Conservation (phyloP, 441 rosid species). For the Erodium moschatum region DNA sequence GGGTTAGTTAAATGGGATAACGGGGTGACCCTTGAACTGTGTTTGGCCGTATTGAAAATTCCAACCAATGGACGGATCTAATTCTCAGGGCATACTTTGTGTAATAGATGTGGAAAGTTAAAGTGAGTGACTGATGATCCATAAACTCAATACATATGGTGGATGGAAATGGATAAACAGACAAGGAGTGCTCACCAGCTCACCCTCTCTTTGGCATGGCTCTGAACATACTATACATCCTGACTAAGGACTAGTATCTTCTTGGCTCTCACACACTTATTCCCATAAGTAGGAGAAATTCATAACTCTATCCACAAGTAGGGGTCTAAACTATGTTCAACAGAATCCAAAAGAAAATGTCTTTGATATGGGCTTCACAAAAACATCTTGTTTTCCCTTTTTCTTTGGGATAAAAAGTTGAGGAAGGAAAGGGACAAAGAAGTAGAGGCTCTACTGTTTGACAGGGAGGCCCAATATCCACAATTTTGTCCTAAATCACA, state of each 20-base stretch:
- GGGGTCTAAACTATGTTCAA: background rate
- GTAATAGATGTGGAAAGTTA: background rate
- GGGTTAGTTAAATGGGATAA: background rate
- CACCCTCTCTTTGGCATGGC: background rate
- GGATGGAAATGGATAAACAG: too few relatives aligned
- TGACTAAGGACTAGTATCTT: background rate
- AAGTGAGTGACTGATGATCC: background rate
- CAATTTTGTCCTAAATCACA: background rate
- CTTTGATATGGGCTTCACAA: background rate
- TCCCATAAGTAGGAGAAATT: background rate
- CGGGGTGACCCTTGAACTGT: background rate
- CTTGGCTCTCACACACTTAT: background rate
- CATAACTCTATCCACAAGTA: background rate
- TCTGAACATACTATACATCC: background rate
- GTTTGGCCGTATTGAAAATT: background rate
- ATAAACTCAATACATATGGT: background rate
- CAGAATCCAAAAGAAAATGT: background rate
- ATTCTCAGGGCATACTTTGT: background rate
- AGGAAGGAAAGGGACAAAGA: background rate
- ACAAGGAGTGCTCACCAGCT: background rate
- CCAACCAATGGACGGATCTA: background rate
- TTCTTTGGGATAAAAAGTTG: background rate
- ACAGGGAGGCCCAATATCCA: background rate
- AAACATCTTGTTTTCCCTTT: background rate
- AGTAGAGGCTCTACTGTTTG: background rate